Percentiles rank a stretch among this genome's conserved stretches.
Conservation (phyloP, 805 yeast genomes). For the Metschnikowia peoriensis region DNA sequence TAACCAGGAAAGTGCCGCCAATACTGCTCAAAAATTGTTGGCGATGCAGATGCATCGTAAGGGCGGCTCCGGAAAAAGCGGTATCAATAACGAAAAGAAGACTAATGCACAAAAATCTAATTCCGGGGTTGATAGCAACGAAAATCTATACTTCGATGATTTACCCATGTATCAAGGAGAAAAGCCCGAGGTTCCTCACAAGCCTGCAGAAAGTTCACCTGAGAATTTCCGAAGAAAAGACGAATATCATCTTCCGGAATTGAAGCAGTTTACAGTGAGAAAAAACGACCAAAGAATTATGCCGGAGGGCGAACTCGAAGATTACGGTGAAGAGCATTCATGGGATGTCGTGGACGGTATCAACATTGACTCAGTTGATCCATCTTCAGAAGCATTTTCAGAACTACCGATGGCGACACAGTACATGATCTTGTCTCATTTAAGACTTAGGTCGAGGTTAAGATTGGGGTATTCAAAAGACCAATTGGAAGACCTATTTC, state of each 20-base stretch:
- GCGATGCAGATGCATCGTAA: constrained; percentile 72
- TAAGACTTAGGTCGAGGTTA: constrained; percentile 79
- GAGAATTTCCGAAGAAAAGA: constrained; percentile 55
- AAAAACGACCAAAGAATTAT: constrained; percentile 69
- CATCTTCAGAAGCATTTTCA: constrained; percentile 73
- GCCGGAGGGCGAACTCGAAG: constrained; percentile 68
- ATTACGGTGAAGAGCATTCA: constrained; percentile 39
- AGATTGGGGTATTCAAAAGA: constrained; percentile 94
- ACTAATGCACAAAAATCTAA: not conserved
- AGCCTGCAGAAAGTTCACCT: not conserved
- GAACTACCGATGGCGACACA: constrained; percentile 81
- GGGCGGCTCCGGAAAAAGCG: constrained; percentile 16
- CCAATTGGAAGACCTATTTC: constrained; percentile 80
- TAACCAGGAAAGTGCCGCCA: constrained; percentile 61
- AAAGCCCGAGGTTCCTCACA: not conserved
- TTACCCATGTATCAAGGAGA: constrained; percentile 23
- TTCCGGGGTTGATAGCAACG: constrained; percentile 1
- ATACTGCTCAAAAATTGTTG: constrained; percentile 76
- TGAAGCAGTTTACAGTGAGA: constrained; percentile 53
- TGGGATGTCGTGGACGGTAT: constrained; percentile 62
- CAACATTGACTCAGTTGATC: constrained; percentile 74
- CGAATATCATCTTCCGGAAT: constrained; percentile 81
- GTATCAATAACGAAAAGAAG: constrained; percentile 26
- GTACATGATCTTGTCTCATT: constrained; percentile 80
- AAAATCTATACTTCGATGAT: constrained; percentile 25